Base-by-base conservation (phyloP, 164 flowering plant species). In the Euptelea pleiosperma region DNA sequence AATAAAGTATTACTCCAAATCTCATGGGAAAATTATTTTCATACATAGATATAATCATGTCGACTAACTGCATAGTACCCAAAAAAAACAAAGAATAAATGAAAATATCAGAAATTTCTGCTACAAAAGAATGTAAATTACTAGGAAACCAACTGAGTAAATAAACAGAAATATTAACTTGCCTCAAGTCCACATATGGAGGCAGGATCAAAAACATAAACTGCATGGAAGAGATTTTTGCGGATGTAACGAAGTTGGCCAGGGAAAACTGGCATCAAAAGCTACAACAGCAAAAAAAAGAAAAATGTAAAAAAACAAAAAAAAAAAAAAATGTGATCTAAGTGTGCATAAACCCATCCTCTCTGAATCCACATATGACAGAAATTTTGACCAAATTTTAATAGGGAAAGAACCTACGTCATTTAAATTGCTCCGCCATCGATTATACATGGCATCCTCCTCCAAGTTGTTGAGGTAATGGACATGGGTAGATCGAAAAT, bases 201-300 rank as follows among this genome's bases (percentile, higher is more conserved):
- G 22, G 91, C 84, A 56, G 99, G 97, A 77, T 94, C 99, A 68
- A 94, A 53, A 29, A 94, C 83, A 76, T 71, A 85, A 57, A 94
- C 93, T 25, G 97, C 96, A 83, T 94, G 93, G 71, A 77, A 94
- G 40, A 94, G 62, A 73, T 94, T 94, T 67, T 94, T 94, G 62
- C 99, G 99, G 33, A 94, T 83, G 59, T 94, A 85, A 18, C 93
- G 95, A 35, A 89, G 65, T 69, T 94, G 99, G 40, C 97, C 97
- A 64, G 96, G 99, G 66, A 77, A 94, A 43, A 80, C 91, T 36
- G 99, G 99, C 97, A 91, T 88, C 84, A 94, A 77, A 51, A 94
- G 77, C 99, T 94, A 61, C 71, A 75, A 57, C 29, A 42, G 46
- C 53, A 59, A 47, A 47, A 52, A 43, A 26, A 40, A 1, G 6